Percentiles rank a stretch among this genome's conserved stretches.
Evolutionary conservation across 1,284 basidiomycete genomes (phyloP).

Genomic region (Porogramme epimiltina): DNA sequence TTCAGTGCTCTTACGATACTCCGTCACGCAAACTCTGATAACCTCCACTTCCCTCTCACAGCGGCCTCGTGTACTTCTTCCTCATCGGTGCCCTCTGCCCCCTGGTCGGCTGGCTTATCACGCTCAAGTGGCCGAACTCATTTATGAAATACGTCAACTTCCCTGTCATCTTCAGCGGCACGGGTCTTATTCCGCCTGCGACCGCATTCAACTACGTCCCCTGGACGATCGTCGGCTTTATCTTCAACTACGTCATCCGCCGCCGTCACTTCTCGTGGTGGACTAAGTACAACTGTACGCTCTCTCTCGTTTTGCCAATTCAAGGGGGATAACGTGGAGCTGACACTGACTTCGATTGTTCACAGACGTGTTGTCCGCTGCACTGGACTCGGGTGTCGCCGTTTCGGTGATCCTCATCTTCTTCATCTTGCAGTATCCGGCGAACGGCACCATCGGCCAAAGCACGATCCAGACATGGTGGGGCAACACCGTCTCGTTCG

Average conservation of each 20-base stretch:
- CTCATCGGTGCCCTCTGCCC: constrained; percentile 54
- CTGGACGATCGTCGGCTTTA: constrained; percentile 52
- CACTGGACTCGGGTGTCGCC: constrained; percentile 63
- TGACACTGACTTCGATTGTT: background rate
- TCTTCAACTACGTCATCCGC: constrained; percentile 58
- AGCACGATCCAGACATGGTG: constrained; percentile 65
- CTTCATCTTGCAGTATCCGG: constrained; percentile 69
- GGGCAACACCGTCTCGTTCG: constrained; percentile 61
- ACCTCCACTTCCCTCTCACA: constrained; percentile 6
- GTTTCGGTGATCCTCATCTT: constrained; percentile 61
- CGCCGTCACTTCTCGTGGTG: constrained; percentile 54
- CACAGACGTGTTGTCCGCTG: constrained; percentile 58
- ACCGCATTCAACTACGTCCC: constrained; percentile 48
- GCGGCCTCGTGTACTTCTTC: constrained; percentile 55
- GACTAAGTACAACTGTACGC: constrained; percentile 51
- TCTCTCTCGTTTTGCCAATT: background rate
- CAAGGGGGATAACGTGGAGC: background rate
- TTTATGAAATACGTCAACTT: constrained; percentile 50
- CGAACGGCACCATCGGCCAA: constrained; percentile 58
- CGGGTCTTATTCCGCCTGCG: constrained; percentile 52
- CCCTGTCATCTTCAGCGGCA: constrained; percentile 57
- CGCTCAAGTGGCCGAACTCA: constrained; percentile 44
- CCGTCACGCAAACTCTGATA: background rate
- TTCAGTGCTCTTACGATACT: background rate
- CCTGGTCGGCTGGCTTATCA: constrained; percentile 38